phyloP scores from a whole-genome alignment of 2,329 filamentous ascomycete species.

The Cercospora sp. region DNA sequence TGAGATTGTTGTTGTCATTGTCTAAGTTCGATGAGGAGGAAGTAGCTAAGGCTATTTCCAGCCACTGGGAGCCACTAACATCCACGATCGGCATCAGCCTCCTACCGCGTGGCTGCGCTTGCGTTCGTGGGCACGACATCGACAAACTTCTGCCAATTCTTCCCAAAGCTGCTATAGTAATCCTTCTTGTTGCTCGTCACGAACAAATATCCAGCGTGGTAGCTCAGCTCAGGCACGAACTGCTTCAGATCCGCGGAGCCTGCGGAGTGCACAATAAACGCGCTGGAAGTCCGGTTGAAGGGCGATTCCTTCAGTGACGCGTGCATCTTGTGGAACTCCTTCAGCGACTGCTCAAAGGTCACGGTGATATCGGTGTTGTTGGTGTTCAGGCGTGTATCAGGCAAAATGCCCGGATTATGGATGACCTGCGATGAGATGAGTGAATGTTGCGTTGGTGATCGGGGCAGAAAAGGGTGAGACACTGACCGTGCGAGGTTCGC shows the following conservation, averaged over 20 bases:
- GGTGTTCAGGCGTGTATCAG: constrained; percentile 18
- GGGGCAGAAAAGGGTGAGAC: neutral
- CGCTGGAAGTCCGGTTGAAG: constrained; percentile 18
- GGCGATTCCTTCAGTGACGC: constrained; percentile 15
- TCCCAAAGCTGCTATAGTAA: constrained; percentile 23
- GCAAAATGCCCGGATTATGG: constrained; percentile 29
- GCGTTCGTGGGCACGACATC: constrained; percentile 15
- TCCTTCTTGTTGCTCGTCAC: constrained; percentile 18
- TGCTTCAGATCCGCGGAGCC: constrained; percentile 18
- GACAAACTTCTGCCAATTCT: constrained; percentile 23
- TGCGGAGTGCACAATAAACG: constrained; percentile 29
- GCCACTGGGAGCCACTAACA: neutral
- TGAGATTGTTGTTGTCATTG: neutral
- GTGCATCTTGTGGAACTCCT: constrained; percentile 13
- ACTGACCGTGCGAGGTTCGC: constrained; percentile 19
- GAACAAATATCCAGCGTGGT: constrained; percentile 22
- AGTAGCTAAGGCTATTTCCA: neutral
- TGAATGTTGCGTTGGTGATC: neutral
- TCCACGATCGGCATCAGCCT: constrained; percentile 2
- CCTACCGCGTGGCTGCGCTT: constrained; percentile 7
- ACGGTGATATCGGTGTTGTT: constrained; percentile 29
- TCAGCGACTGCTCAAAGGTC: constrained; percentile 27
- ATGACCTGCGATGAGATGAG: constrained; percentile 23
- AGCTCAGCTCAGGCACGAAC: constrained; percentile 21
- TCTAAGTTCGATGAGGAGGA: neutral